Conservation (phyloP, 345 rosid species). For the Eucalyptus shirleyi region DNA sequence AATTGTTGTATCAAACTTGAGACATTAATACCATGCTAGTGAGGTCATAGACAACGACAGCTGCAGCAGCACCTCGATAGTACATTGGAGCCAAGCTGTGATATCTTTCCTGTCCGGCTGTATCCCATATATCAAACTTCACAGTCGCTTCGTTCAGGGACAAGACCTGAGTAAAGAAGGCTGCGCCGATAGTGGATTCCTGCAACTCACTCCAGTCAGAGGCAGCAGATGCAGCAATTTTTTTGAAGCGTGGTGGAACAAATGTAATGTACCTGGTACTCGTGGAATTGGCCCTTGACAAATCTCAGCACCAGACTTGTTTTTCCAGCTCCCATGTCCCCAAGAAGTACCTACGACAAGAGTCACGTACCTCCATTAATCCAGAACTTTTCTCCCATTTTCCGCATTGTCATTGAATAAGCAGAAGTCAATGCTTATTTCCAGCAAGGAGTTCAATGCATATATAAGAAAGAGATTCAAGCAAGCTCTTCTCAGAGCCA, state of each 20-base stretch:
- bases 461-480: neutral
- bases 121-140: slow-evolving; percentile 83
- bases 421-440: neutral
- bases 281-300: slow-evolving; percentile 63
- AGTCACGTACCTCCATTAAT: neutral
- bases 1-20: neutral
- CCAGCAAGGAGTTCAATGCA: neutral
- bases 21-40: slow-evolving; percentile 43
- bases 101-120: slow-evolving; percentile 80
- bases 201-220: slow-evolving; percentile 7
- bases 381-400: neutral
- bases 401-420: neutral
- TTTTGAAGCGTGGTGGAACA: neutral
- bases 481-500: neutral
- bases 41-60: slow-evolving; percentile 69
- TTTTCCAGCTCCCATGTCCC: slow-evolving; percentile 85
- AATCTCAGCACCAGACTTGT: slow-evolving; percentile 70
- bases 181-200: slow-evolving; percentile 84
- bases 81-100: slow-evolving; percentile 88
- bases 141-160: slow-evolving; percentile 51
- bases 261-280: slow-evolving; percentile 40
- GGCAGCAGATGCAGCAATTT: neutral
- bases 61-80: slow-evolving; percentile 80
- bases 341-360: slow-evolving; percentile 52
- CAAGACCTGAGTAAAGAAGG: slow-evolving; percentile 73